Percentiles rank a stretch among this genome's conserved stretches.
phyloP scores from a whole-genome alignment of 2,329 filamentous ascomycete species.

The Claviceps fusiformis region DNA sequence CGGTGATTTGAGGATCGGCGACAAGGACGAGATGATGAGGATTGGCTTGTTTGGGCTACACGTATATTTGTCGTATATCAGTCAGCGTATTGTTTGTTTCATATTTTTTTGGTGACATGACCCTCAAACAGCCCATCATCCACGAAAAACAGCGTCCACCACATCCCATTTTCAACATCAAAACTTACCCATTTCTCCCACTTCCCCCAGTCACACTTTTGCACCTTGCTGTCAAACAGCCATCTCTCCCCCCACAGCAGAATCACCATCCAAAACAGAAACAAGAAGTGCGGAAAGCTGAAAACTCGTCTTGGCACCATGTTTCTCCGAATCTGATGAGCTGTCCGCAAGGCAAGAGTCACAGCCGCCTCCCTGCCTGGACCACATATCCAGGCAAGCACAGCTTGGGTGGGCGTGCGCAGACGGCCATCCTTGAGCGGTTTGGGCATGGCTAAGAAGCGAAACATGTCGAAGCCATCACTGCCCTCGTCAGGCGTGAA shows the following conservation, averaged over 20 bases:
- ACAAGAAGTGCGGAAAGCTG: slow-evolving; percentile 53
- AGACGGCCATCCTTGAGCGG: slow-evolving; percentile 3
- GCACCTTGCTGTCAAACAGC: slow-evolving; percentile 57
- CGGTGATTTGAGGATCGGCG: slow-evolving; percentile 83
- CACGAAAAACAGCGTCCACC: no score
- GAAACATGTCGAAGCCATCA: slow-evolving; percentile 19
- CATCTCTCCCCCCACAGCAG: slow-evolving; percentile 78
- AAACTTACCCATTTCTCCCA: slow-evolving; percentile 88
- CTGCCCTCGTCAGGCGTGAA: slow-evolving; percentile 4
- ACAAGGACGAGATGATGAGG: slow-evolving; percentile 78
- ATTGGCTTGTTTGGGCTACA: slow-evolving; percentile 58
- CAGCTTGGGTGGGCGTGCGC: neutral
- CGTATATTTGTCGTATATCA: neutral
- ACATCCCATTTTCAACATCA: no score
- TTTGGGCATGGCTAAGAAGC: slow-evolving; percentile 4
- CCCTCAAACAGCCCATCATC: neutral
- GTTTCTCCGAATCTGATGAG: slow-evolving; percentile 24
- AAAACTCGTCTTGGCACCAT: slow-evolving; percentile 37
- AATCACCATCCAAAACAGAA: slow-evolving; percentile 60
- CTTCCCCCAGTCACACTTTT: slow-evolving; percentile 62
- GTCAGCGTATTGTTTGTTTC: neutral
- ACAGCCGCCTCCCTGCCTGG: slow-evolving; percentile 24
- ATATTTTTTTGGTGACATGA: no score
- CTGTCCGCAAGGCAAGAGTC: slow-evolving; percentile 15
- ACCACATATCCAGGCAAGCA: slow-evolving; percentile 25